phyloP scores from a whole-genome alignment of 768 basidiomycete genomes.

The Boletus tomentosulus region DNA sequence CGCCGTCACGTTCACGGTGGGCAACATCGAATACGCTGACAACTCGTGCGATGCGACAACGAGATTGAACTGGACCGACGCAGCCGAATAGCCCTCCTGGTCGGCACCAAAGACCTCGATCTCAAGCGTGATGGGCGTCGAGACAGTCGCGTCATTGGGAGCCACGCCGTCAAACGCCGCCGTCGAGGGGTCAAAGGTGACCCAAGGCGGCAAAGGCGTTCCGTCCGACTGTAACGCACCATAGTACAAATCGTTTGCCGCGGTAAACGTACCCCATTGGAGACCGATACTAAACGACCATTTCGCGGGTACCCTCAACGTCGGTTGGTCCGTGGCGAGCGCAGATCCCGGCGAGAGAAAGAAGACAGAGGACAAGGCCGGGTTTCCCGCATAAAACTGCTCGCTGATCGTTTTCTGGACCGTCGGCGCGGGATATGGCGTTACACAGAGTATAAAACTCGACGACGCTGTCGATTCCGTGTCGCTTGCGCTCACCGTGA shows the following conservation, averaged over 20 bases:
- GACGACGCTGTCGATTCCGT: conserved; percentile 48
- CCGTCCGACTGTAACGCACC: conserved; percentile 61
- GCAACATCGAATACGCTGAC: conserved; percentile 44
- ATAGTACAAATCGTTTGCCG: conserved; percentile 53
- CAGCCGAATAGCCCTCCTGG: conserved; percentile 64
- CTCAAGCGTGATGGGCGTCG: conserved; percentile 41
- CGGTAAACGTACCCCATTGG: conserved; percentile 55
- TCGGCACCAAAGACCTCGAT: conserved; percentile 70
- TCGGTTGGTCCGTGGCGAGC: conserved; percentile 45
- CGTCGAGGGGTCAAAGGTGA: conserved; percentile 60
- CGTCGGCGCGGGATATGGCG: conserved; percentile 48
- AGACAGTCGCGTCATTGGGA: conserved; percentile 43
- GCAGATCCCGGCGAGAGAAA: conserved; percentile 58
- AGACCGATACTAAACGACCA: conserved; percentile 95
- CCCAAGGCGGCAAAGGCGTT: conserved; percentile 70
- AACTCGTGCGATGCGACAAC: conserved; percentile 69
- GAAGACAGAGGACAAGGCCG: conserved; percentile 74
- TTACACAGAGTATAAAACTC: conserved; percentile 53
- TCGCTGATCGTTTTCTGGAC: conserved; percentile 49
- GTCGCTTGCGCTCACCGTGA: conserved; percentile 65
- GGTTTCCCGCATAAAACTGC: conserved; percentile 59
- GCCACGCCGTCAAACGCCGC: conserved; percentile 78
- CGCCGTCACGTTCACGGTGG: conserved; percentile 69
- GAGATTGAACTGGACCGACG: conserved; percentile 56
- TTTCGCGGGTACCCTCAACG: conserved; percentile 66